Base-by-base conservation (phyloP, 164 flowering plant genomes). In the Protea cynaroides region DNA sequence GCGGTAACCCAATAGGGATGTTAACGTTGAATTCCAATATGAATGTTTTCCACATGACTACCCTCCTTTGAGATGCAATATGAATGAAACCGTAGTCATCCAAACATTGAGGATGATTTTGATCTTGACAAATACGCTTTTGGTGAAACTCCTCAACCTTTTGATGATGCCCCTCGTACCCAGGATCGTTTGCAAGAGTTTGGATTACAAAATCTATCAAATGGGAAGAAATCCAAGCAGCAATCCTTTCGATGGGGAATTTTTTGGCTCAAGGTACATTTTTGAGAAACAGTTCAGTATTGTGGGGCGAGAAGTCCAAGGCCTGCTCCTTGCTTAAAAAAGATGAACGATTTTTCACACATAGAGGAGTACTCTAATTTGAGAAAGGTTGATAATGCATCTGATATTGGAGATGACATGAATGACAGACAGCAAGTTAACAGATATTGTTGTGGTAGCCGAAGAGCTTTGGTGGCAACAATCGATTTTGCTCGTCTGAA, bases 331-430 rank as follows among this genome's bases (percentile, higher is more conserved):
- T 82, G 82, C 72, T 71, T 82, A 51, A 84, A 72, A 71, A 86
- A 79, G 78, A 59, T 49, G 68, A 85, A 83, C 5, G 67, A 66
- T 65, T 62, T n/a, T 25, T 54, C 78, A 10, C 69, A 75, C 9
- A 13, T 59, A 15, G 87, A 83, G n/a, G n/a, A n/a, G n/a, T n/a
- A n/a, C n/a, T n/a, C n/a, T n/a, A n/a, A n/a, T n/a, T n/a, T n/a
- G n/a, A n/a, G n/a, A n/a, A n/a, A n/a, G n/a, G n/a, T n/a, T n/a
- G n/a, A n/a, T n/a, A n/a, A n/a, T n/a, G n/a, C 66, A 29, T 87
- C 84, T 3, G 88, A 87, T 40, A 25, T 19, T 57, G 86, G 74
- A 69, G 90, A 87, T 81, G 89, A 85, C 46, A 69, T 62, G 78
- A 78, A 73, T 70, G 93, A 89, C 70, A 82, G 94, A 70, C n/a